Conservation (phyloP, 331 rosid genomes). For the Dryas integrifolia region DNA sequence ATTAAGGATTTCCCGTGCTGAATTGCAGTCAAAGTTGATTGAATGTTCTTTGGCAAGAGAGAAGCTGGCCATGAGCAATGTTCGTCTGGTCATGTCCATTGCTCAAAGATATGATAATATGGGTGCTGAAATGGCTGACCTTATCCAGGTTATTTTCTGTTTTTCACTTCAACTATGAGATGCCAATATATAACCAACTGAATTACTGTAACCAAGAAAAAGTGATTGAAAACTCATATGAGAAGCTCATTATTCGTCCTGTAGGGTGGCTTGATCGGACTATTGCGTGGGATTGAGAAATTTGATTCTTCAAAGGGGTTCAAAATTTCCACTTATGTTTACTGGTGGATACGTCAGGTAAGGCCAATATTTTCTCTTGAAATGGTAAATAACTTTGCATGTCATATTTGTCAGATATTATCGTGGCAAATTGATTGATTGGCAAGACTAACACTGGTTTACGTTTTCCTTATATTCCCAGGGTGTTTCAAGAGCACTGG, state of each 20-base stretch:
- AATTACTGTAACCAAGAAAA: background rate
- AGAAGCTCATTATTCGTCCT: slow-evolving; percentile 25
- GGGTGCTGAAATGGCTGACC: slow-evolving; percentile 96
- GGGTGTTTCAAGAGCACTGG: slow-evolving; percentile 93
- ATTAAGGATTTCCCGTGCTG: slow-evolving; percentile 67
- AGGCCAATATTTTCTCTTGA: slow-evolving; percentile 23
- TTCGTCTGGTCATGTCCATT: slow-evolving; percentile 88
- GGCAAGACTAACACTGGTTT: background rate
- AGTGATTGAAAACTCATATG: slow-evolving; percentile 12
- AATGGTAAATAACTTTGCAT: slow-evolving; percentile 10
- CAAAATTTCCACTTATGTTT: slow-evolving; percentile 93
- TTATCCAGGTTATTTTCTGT: slow-evolving; percentile 68
- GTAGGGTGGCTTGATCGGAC: slow-evolving; percentile 96
- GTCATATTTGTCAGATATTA: slow-evolving; percentile 5
- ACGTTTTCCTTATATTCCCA: slow-evolving; percentile 23
- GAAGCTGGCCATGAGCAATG: slow-evolving; percentile 89
- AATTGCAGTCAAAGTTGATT: slow-evolving; percentile 53
- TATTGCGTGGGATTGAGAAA: slow-evolving; percentile 90
- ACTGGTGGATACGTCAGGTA: slow-evolving; percentile 99
- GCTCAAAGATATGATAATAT: slow-evolving; percentile 89
- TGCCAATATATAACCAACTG: slow-evolving; percentile 5
- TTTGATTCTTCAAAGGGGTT: slow-evolving; percentile 92
- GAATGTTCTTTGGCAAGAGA: slow-evolving; percentile 87
- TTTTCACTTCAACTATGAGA: slow-evolving; percentile 12
- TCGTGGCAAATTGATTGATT: background rate